Evolutionary conservation across 306 rosid species (phyloP), one percentile per base, ranked within the genome.

Genomic region (Acacia acuminata): DNA sequence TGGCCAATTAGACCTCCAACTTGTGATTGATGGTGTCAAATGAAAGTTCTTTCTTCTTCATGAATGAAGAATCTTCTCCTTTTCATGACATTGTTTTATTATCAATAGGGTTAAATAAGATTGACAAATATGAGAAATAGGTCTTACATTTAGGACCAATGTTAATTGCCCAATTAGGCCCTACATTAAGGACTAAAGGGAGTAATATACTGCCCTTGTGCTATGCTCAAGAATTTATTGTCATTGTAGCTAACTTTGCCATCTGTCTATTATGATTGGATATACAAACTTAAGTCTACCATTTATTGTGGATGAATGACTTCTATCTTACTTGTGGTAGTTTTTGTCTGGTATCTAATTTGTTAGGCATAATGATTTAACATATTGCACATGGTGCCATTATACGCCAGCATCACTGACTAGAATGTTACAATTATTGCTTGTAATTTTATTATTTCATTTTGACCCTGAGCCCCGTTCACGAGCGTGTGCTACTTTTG

Each of bases 401-500:
- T 56, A 56, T 20, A 8, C 4, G 56, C 43, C 60, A 7, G 77
- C 45, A 19, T 78, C 65, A 47, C 76, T 13, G 24, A 69, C 27
- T 76, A 73, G 36, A 81, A 76, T 80, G 30, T 45, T 48, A 38
- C 42, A 5, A 38, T 38, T 38, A 38, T 68, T 27, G 8, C 44
- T 13, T 10, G 48, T 75, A 17, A 9, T 79, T 8, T 43, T 44
- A 58, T 51, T 10, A 68, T 42, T 79, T 80, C 76, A n/a, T 36
- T 56, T 43, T 83, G 34, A 55, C 38, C 42, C n/a, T 84, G 40
- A 64, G 71, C 68, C 76, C 69, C 73, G 77, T 74, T 85, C 72
- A 88, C 60, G 43, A 75, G 45, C 73, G 43, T 88, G 51, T 80
- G 88, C 69, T 82, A 19, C 61, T 83, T 48, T 78, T 88, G 92